Conservation (phyloP, 1,139 yeast species). For the Blastobotrys proliferans region DNA sequence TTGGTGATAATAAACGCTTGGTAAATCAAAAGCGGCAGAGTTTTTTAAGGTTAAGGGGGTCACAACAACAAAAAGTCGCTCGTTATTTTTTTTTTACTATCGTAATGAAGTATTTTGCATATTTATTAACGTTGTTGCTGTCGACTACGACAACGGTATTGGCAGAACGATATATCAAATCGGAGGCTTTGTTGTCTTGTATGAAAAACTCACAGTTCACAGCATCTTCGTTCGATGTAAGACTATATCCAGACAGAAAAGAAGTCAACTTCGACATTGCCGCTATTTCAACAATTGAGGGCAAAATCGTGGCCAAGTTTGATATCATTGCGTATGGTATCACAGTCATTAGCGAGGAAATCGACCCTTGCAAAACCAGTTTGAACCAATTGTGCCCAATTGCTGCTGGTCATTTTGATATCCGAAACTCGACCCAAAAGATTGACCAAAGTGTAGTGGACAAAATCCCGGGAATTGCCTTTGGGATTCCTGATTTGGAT, state of each 20-base stretch:
- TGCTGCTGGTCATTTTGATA: slow-evolving; percentile 79
- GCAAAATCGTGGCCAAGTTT: slow-evolving; percentile 63
- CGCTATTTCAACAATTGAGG: slow-evolving; percentile 77
- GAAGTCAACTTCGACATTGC: slow-evolving; percentile 64
- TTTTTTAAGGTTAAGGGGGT: too few species aligned
- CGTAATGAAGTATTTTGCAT: background rate
- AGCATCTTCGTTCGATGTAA: slow-evolving; percentile 79
- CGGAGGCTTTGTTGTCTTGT: slow-evolving; percentile 85
- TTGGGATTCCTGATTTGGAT: slow-evolving; percentile 88
- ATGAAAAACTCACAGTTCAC: slow-evolving; percentile 87
- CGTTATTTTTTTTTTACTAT: too few species aligned
- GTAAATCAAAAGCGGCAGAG: too few species aligned
- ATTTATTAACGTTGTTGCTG: slow-evolving; percentile 4
- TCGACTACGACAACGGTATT: slow-evolving; percentile 9
- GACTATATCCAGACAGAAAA: slow-evolving; percentile 59
- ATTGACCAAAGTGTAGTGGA: slow-evolving; percentile 36
- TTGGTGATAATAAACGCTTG: too few species aligned
- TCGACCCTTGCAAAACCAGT: slow-evolving; percentile 57
- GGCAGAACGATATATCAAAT: slow-evolving; percentile 36
- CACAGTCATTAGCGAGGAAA: slow-evolving; percentile 49
- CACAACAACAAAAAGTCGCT: too few species aligned
- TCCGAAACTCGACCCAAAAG: slow-evolving; percentile 49
- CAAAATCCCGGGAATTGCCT: slow-evolving; percentile 76
- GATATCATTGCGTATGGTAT: slow-evolving; percentile 84
- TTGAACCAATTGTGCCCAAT: slow-evolving; percentile 69